Evolutionary conservation across 179 eudicot genomes (phyloP).

Genomic region (Silene vulgaris): DNA sequence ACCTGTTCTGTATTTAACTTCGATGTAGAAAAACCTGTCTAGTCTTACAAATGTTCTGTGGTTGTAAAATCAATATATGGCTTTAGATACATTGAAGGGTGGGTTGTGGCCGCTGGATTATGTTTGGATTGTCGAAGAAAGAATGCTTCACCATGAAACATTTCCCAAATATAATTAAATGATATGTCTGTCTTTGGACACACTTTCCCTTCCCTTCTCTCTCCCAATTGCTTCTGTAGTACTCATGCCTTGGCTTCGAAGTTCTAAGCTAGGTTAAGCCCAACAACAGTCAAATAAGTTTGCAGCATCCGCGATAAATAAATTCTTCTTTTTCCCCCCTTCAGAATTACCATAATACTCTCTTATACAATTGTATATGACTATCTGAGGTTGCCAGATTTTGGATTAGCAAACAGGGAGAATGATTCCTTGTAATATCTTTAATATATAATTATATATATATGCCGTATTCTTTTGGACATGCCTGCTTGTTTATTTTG

Average conservation of each 20-base stretch:
- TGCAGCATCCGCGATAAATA: neutral
- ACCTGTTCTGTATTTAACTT: slow-evolving; percentile 1
- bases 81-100: neutral
- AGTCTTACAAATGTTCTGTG: slow-evolving; percentile 6
- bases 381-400: neutral
- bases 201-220: neutral
- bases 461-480: neutral
- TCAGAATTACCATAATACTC: no score
- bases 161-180: slow-evolving; percentile 1
- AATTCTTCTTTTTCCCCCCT: neutral
- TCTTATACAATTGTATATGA: neutral
- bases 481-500: neutral
- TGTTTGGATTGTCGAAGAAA: neutral
- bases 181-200: neutral
- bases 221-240: no score
- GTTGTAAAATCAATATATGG: slow-evolving; percentile 1
- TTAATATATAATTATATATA: no score
- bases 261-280: neutral
- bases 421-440: neutral
- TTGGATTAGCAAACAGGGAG: neutral
- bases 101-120: neutral
- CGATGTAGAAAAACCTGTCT: neutral
- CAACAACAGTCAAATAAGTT: neutral
- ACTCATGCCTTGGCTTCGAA: no score
- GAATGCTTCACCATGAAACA: neutral